Evolutionary conservation across 2,329 filamentous ascomycete genomes (phyloP).

Genomic region (Ascochyta clinopodiicola): DNA sequence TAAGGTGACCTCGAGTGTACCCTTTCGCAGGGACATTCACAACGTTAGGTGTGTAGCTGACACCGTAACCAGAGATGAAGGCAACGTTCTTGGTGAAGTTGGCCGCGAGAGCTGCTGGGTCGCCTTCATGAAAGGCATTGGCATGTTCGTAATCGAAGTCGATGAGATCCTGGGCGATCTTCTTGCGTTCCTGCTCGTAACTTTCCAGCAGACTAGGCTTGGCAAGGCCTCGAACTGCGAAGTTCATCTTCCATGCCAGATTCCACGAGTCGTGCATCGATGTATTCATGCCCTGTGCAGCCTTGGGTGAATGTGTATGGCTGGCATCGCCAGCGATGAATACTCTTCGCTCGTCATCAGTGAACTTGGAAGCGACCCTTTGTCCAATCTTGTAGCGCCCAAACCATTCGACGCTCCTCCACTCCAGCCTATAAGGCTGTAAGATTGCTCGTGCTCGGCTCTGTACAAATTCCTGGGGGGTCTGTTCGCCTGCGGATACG

Average conservation of each 20-base stretch:
- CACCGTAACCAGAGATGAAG: slow-evolving; percentile 76
- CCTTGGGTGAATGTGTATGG: slow-evolving; percentile 52
- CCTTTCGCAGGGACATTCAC: slow-evolving; percentile 66
- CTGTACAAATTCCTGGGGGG: slow-evolving; percentile 73
- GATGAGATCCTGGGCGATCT: slow-evolving; percentile 54
- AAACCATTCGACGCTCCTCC: slow-evolving; percentile 59
- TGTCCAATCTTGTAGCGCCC: slow-evolving; percentile 60
- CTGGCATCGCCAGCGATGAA: slow-evolving; percentile 60
- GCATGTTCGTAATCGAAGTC: slow-evolving; percentile 57
- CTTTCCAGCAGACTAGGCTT: slow-evolving; percentile 48
- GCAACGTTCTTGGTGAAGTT: slow-evolving; percentile 75
- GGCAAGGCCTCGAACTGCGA: slow-evolving; percentile 48
- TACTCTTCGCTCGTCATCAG: slow-evolving; percentile 49
- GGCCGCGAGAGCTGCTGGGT: slow-evolving; percentile 67
- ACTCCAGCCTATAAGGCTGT: slow-evolving; percentile 54
- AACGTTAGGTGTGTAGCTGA: slow-evolving; percentile 69
- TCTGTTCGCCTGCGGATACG: slow-evolving; percentile 37
- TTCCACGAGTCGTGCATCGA: slow-evolving; percentile 55
- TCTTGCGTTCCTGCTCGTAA: slow-evolving; percentile 52
- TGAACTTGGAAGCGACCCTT: slow-evolving; percentile 55
- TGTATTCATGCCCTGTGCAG: slow-evolving; percentile 55
- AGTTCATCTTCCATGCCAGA: slow-evolving; percentile 54
- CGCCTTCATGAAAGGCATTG: slow-evolving; percentile 64
- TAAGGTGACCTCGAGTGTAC: slow-evolving; percentile 55
- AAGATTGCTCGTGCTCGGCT: slow-evolving; percentile 62